Evolutionary conservation across 371 early-diverging fungal genomes (phyloP), one percentile per base, ranked within the genome.

Genomic region (Circinella umbellata): DNA sequence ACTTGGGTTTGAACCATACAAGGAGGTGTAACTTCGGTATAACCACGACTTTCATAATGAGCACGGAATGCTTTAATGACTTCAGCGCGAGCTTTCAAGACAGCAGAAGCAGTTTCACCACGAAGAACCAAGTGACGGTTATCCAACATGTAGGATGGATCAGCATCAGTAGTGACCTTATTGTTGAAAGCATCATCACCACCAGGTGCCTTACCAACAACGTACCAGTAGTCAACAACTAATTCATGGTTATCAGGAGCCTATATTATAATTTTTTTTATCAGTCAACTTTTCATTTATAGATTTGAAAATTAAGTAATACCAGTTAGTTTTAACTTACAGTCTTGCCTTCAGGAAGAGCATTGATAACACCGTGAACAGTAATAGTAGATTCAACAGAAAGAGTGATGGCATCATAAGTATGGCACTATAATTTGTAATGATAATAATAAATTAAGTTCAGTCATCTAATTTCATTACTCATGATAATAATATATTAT

Each of bases 1-100:
- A 99, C 99, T 82, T 99, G 99, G 60, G 99, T 99, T 86, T 99
- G 99, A n/a, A 99, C 99, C 94, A 99, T 94, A 76, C 96, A 93
- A 27, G 99, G 99, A 36, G 99, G 99, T 10, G 96, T 99, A 39
- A 99, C 94, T 85, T 99, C 99, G 66, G 87, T 88, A 77, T 95
- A 94, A 11, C 91, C 89, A 47, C 88, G 87, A 60, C 81, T 72
- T 53, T 95, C 93, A 80, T 97, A 99, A 87, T 94, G 95, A 69
- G 94, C 94, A 79, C 99, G 95, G 92, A 99, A 97, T 9, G 95
- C 92, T 65, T 91, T 91, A 83, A 99, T 84, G 14, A 98, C 88
- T 55, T 92, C 79, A 48, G 96, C 88, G 68, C 99, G 90, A 54
- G 97, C 95, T 81, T 94, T 94, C 67, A 99, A 84, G 60, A 98